Conservation (phyloP, 2,329 filamentous ascomycete species). For the Aureobasidium sp. region DNA sequence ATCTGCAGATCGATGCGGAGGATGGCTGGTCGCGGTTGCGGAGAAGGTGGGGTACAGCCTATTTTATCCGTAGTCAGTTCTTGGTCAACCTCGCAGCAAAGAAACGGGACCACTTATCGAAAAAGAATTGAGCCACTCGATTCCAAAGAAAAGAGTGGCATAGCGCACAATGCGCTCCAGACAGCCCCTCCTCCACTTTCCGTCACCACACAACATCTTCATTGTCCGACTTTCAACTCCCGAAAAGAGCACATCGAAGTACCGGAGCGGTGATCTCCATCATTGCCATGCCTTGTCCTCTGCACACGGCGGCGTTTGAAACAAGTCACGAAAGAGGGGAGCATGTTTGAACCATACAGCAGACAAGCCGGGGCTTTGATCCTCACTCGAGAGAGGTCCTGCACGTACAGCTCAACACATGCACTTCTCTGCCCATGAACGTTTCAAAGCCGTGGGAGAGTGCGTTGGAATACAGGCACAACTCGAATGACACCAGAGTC, state of each 20-base stretch:
- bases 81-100: background rate
- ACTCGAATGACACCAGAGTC: background rate
- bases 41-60: background rate
- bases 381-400: constrained; percentile 88
- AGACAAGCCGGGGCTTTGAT: constrained; percentile 94
- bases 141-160: constrained; percentile 21
- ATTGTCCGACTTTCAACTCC: background rate
- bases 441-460: constrained; percentile 10
- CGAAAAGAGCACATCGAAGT: constrained; percentile 10
- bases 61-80: constrained; percentile 22
- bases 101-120: constrained; percentile 33
- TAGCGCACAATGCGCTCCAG: constrained; percentile 17
- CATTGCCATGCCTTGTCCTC: constrained; percentile 11
- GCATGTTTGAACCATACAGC: constrained; percentile 32
- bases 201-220: constrained; percentile 11
- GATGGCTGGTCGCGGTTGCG: background rate
- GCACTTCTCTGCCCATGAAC: constrained; percentile 24
- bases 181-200: constrained; percentile 23
- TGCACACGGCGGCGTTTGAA: constrained; percentile 14
- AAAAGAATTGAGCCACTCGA: constrained; percentile 29
- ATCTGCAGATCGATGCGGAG: background rate
- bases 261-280: constrained; percentile 12
- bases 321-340: constrained; percentile 15
- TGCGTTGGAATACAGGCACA: background rate
- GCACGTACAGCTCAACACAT: constrained; percentile 25